Base-by-base conservation (phyloP, 1,284 basidiomycete genomes). In the Fistulinella staudtii region DNA sequence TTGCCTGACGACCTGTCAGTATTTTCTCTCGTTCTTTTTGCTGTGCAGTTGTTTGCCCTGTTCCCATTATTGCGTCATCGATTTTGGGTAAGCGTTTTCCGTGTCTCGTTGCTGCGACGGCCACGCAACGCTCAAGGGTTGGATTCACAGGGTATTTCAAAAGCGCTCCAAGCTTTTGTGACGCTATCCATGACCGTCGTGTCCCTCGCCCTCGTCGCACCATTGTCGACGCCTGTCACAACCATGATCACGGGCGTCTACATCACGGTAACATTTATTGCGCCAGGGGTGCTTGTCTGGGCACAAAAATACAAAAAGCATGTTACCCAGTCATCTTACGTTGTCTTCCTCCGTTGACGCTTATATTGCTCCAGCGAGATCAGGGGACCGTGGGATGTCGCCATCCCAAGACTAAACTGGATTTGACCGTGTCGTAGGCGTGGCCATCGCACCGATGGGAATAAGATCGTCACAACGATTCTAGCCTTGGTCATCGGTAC, bases 1-100 rank as follows among this genome's bases (percentile, higher is more conserved):
- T 73, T 99, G 25, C 70, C 79, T 20, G 82, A 86, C 49, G 89
- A 94, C 61, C 66, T 85, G 29, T 82, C 91, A 31, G 94, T 97
- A 15, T 99, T 98, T 63, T 85, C 90, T 20, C 76, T 99, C 37
- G 80, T 94, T 56, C 72, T 96, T 39, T 88, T 94, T 63, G 83
- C 93, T 28, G 82, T 94, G 37, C 80, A 89, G 54, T 69, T 85
- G 18, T 95, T 96, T 67, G 87, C 89, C 10, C 73, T 94, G 36
- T 91, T 92, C 63, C 93, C 93, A 8, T 74, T 86, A 44, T 70
- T 94, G 44, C 82, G 91, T 54, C 84, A 81, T 60, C 82, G 85
- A 37, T 70, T 94, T 36, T 79, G 88, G 70, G 90, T 90, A 64
- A 57, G 72, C 62, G 11, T 43, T 48, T 44, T 37, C 39, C 43